These are phyloP conservation scores for Aspergillus kassunensis DNA, from an alignment of 495 filamentous ascomycete species.

Conservation along the genomic window DNA sequence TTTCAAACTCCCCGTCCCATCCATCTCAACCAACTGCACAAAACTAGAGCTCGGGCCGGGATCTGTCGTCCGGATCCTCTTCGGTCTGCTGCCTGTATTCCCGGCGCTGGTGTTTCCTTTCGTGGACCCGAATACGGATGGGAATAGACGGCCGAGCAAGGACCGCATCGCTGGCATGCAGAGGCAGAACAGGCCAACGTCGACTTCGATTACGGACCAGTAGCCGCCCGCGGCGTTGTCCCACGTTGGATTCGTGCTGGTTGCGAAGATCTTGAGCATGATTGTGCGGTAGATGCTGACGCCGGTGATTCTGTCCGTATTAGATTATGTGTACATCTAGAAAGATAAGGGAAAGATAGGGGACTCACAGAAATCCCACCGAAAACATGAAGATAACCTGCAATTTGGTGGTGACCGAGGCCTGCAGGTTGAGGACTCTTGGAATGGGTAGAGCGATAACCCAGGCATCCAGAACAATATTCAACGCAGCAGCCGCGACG, in stretches of 20 bases:
- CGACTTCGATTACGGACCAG: constrained; percentile 21
- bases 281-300: constrained; percentile 20
- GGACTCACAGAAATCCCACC: constrained; percentile 22
- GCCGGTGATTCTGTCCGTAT: constrained; percentile 20
- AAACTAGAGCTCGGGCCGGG: too few species aligned
- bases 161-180: constrained; percentile 20
- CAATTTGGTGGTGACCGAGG: constrained; percentile 14
- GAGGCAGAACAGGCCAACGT: constrained; percentile 19
- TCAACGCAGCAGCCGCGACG: constrained; percentile 29
- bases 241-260: constrained; percentile 21
- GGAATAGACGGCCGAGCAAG: constrained; percentile 2
- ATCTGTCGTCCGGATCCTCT: too few species aligned
- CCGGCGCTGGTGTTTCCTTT: too few species aligned
- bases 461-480: constrained; percentile 40
- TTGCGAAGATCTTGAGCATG: constrained; percentile 7
- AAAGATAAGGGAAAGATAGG: not conserved
- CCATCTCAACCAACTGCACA: too few species aligned
- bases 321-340: too few species aligned
- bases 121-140: not conserved
- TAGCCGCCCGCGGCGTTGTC: constrained; percentile 16
- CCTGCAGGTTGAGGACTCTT: constrained; percentile 21
- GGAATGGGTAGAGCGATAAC: constrained; percentile 37
- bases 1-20: too few species aligned
- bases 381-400: constrained; percentile 22
- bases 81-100: too few species aligned